Conservation (phyloP, 331 rosid species). For the Telfairia occidentalis region DNA sequence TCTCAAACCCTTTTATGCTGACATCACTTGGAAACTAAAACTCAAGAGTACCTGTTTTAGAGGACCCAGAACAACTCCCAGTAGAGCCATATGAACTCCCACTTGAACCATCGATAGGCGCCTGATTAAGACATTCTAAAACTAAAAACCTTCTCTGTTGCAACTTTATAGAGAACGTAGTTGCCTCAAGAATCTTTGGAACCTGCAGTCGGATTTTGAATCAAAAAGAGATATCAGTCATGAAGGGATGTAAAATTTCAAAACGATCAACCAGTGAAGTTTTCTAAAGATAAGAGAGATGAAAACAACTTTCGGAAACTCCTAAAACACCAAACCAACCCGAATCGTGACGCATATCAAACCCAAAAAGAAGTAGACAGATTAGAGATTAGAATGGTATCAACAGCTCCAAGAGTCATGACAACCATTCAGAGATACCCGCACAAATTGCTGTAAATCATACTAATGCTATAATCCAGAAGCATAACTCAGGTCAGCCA, state of each 20-base stretch:
- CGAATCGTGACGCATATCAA: background rate
- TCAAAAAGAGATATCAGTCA: background rate
- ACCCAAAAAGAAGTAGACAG: background rate
- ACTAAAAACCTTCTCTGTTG: conserved; percentile 64
- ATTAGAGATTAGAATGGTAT: background rate
- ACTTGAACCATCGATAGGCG: conserved; percentile 62
- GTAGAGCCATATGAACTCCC: conserved; percentile 71
- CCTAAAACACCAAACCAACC: background rate
- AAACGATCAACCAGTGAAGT: background rate
- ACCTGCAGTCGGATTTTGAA: conserved; percentile 36
- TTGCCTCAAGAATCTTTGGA: conserved; percentile 63
- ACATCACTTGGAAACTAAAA: conserved; percentile 28
- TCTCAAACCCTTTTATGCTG: background rate
- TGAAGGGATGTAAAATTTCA: background rate
- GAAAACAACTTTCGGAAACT: background rate
- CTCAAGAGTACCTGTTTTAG: conserved; percentile 49
- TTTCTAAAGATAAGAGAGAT: background rate
- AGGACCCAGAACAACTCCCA: conserved; percentile 62
- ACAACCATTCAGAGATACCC: background rate
- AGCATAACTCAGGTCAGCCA: background rate
- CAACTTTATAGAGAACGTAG: conserved; percentile 74
- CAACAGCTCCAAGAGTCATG: background rate
- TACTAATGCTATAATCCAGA: background rate
- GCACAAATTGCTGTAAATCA: background rate
- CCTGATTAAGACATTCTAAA: conserved; percentile 88